These are phyloP conservation scores for Sungouiozyma ichnusensis DNA, from an alignment of 805 yeast genomes.

Conservation along the genomic window DNA sequence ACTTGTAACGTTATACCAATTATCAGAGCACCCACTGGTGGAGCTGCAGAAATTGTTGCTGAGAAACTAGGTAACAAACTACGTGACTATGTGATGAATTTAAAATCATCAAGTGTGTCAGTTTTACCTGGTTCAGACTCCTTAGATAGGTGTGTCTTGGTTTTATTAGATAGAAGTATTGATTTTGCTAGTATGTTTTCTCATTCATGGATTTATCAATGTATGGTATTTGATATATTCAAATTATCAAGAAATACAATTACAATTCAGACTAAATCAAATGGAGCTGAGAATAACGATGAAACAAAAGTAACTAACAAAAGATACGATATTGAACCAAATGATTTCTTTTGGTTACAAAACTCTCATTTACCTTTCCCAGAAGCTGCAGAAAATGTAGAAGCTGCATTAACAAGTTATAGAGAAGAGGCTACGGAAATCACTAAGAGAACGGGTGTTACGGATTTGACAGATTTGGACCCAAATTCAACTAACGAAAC, in stretches of 20 bases:
- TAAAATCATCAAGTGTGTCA: conserved; percentile 28
- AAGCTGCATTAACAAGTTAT: conserved; percentile 66
- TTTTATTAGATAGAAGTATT: conserved; percentile 77
- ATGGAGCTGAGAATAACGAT: conserved; percentile 15
- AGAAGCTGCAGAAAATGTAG: conserved; percentile 97
- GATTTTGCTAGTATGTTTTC: conserved; percentile 90
- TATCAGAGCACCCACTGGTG: conserved; percentile 82
- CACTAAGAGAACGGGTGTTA: conserved; percentile 60
- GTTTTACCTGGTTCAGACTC: conserved; percentile 18
- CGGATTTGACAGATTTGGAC: conserved; percentile 66
- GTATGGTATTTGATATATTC: conserved; percentile 90
- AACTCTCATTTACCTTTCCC: conserved; percentile 90
- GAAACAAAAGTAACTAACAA: conserved; percentile 31
- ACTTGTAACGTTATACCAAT: conserved; percentile 78
- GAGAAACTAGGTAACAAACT: conserved; percentile 73
- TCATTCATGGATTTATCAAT: conserved; percentile 96
- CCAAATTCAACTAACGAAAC: conserved; percentile 44
- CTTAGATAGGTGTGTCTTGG: conserved; percentile 60
- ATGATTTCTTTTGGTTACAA: conserved; percentile 82
- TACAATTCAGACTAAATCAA: conserved; percentile 35
- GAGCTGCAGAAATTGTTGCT: conserved; percentile 92
- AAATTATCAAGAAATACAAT: conserved; percentile 74
- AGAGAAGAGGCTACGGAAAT: conserved; percentile 82
- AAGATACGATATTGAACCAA: conserved; percentile 80
- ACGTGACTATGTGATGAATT: conserved; percentile 74